Evolutionary conservation across 1,139 yeast species (phyloP), one percentile per base, ranked within the genome.

Genomic region (Debaryomycetaceae sp.): DNA sequence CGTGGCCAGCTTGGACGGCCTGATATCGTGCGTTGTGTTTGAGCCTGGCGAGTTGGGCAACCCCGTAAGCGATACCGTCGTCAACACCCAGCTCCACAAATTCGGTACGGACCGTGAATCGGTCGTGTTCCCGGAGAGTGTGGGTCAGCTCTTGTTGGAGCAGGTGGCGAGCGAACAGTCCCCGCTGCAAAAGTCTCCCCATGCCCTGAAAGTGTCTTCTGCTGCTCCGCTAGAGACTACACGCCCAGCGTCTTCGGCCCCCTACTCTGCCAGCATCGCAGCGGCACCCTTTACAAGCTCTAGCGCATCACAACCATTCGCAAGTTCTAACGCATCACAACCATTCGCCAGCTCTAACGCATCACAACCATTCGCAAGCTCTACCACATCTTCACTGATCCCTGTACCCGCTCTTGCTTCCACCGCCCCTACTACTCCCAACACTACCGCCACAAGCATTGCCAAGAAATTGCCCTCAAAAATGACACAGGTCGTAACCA

Each of bases 101-200:
- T 90, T 81, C 47, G 98, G 98, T 35, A 87, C 83, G 3, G 94
- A 83, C 38, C 67, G 87, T 35, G 95, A 86, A 37, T 73, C 82
- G 5, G 65, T 79, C 53, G 77, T 77, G 13, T 79, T 85, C 42
- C 95, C 96, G 0, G 97, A 90, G 44, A 78, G 93, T 48, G 70
- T 79, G 1, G 80, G 74, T 31, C 96, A 87, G 51, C 61, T 90
- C 33, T 50, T 58, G 5, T 57, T 87, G 23, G 96, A 86, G 44
- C 81, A 77, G 20, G 24, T 4, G 16, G 27, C 25, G 28, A 33
- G 8, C 21, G 23, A 13, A n/a, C 7, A 8, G 14, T 15, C 22
- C 21, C 7, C 14, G 6, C 5, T 16, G 13, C 4, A 23, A 11
- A 22, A 14, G n/a, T 12, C 25, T n/a, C 6, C 8, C 6, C 20